Base-by-base conservation (phyloP, 2,329 filamentous ascomycete genomes). In the Ophiostoma angusticollis region DNA sequence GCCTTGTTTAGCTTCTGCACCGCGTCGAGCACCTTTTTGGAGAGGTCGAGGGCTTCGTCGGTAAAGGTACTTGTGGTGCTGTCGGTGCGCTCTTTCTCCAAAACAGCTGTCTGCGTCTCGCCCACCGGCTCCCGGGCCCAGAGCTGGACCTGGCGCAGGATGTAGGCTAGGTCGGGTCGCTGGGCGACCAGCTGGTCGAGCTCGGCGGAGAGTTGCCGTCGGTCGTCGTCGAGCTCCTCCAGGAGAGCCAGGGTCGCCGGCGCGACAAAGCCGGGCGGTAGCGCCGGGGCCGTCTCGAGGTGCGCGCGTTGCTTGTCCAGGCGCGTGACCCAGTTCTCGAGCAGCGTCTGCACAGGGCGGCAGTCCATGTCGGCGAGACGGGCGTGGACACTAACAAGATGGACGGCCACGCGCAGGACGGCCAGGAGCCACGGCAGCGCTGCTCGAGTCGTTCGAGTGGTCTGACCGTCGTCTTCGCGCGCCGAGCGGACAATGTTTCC, bases 11-110 rank as follows among this genome's bases (percentile, higher is more conserved):
- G 68, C 46, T 78, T 74, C 55, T 95, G 85, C 34, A 93, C 68
- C 1, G 82, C 79, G 25, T 89, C 80, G 2, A 95, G 74, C 21
- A 89, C 72, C 35, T 74, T 73, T 56, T 93, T 83, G 33, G 80
- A 72, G n/a, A 81, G 64, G 1, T 59, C 70, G 27, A 83, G 71
- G 2, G 85, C 57, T 4, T 67, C 62, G 12, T 67, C 59, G 30
- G 76, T 71, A 31, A 86, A 70, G 0, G 59, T 54, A 14, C 67
- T 47, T 14, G 17, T 12, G 17, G 54, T 49, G 18, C 49, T 41
- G 2, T 35, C 43, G 6, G 47, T 18, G 12, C 23, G 7, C 6
- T 50, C 9, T 5, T 39, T 39, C n/a, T 50, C 45, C 3, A 42
- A 17, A 7, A 7, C 23, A 12, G 7, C 23, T 12, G 23, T 25